Base-by-base conservation (phyloP, 1,139 yeast species). In the Zygosaccharomyces sapae region DNA sequence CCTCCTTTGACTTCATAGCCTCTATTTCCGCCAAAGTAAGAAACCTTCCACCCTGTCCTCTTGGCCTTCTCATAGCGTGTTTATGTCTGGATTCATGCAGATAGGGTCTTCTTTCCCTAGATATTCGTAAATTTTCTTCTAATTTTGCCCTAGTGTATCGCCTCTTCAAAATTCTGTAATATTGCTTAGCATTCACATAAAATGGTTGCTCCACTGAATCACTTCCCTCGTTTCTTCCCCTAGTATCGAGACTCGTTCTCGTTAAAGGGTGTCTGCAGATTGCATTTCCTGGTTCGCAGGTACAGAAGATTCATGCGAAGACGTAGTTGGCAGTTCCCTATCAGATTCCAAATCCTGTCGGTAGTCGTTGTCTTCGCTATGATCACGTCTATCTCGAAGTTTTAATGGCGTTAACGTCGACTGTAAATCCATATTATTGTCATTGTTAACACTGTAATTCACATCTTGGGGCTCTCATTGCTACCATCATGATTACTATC, bases 41-140 rank as follows among this genome's bases (percentile, higher is more conserved):
- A 60, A 94, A 94, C 52, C 98, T 74, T 3, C 99, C 99, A 25
- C 98, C 98, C 69, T 92, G 97, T 27, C 99, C 99, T 60, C 99
- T 79, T 12, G 98, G 98, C 67, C 99, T 79, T 64, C 98, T 78
- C 98, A 94, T 92, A 16, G 99, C 99, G 67, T 94, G 99, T 66
- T 92, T 92, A 68, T 94, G 99, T 59, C 99, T 79, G 12, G 97
- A 88, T 68, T 94, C 98, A 65, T 94, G 99, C 46, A 94, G 70
- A 65, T 94, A 94, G 3, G 98, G 98, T 63, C 86, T 85, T 55
- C 97, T 79, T 6, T 95, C 95, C 54, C 96, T 77, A 20, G 95
- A 94, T 7, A 86, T 86, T 62, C 87, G 85, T 53, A 92, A 75
- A 43, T 82, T 79, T 62, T 92, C 97, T 63, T 92, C 98, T 45